phyloP scores from a whole-genome alignment of 441 rosid genomes.

The Brassica balearica region DNA sequence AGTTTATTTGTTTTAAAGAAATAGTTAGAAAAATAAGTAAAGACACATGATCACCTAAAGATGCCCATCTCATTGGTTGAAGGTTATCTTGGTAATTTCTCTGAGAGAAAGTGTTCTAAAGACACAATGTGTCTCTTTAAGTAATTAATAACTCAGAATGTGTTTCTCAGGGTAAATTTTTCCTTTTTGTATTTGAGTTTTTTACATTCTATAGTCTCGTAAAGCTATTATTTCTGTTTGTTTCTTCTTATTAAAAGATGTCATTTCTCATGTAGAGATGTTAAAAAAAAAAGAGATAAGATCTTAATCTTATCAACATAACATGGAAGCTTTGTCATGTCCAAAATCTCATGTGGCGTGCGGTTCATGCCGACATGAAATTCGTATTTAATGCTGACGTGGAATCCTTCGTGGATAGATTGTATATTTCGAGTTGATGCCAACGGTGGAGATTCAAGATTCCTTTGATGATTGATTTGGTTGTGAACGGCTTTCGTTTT shows the following conservation, averaged over 20 bases:
- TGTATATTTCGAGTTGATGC: constrained; percentile 1
- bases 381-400: constrained; percentile 20
- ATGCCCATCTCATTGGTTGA: too few relatives aligned
- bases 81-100: too few relatives aligned
- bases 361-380: not conserved
- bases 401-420: constrained; percentile 24
- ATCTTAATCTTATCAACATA: not conserved
- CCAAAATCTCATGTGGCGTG: not conserved
- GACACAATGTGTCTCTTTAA: too few relatives aligned
- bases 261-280: not conserved
- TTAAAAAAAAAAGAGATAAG: not conserved
- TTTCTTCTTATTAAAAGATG: not conserved
- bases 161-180: too few relatives aligned
- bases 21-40: too few relatives aligned
- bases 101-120: too few relatives aligned
- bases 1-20: too few relatives aligned
- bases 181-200: not conserved
- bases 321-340: not conserved
- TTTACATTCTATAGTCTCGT: not conserved
- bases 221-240: not conserved
- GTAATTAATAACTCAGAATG: too few relatives aligned
- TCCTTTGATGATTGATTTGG: not conserved
- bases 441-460: constrained; percentile 44
- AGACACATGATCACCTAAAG: too few relatives aligned
- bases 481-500: not conserved